Conservation (phyloP, 2,329 filamentous ascomycete genomes). For the Diaporthe capsici region DNA sequence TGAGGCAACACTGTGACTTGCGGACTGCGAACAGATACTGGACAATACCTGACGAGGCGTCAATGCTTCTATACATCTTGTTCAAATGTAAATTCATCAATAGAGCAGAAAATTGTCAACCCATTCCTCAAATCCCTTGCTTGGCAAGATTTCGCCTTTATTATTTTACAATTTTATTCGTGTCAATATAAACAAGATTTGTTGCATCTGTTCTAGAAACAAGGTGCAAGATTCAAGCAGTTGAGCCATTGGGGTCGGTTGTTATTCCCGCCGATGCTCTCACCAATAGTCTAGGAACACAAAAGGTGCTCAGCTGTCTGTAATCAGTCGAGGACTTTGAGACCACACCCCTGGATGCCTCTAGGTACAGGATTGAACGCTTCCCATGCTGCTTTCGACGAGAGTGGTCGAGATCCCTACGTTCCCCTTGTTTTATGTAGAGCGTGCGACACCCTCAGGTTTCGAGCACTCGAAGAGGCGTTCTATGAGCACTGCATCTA, state of each 20-base stretch:
- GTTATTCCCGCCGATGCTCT: background rate
- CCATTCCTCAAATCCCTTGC: too few relatives aligned
- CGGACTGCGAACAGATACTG: too few relatives aligned
- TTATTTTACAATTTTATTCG: background rate
- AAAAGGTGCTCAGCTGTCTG: background rate
- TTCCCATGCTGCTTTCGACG: background rate
- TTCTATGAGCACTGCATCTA: too few relatives aligned
- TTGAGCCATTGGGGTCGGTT: background rate
- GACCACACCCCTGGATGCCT: background rate
- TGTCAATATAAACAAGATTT: background rate
- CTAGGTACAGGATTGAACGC: background rate
- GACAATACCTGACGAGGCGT: background rate
- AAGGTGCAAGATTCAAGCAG: background rate
- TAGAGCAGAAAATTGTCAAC: background rate
- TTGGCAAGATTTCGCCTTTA: too few relatives aligned
- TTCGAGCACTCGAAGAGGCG: too few relatives aligned
- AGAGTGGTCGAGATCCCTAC: too few relatives aligned
- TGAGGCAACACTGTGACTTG: too few relatives aligned
- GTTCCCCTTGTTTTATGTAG: too few relatives aligned
- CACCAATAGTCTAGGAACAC: background rate
- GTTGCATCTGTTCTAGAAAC: background rate
- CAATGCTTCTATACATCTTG: background rate
- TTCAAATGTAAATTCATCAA: background rate
- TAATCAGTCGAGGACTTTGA: background rate
- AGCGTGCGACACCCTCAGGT: too few relatives aligned